A percentile compares a stretch with the other conserved stretches of the same genome.
These are phyloP conservation scores for Pseudogymnoascus sp. DNA, from an alignment of 2,329 filamentous ascomycete genomes.

Conservation along the genomic window DNA sequence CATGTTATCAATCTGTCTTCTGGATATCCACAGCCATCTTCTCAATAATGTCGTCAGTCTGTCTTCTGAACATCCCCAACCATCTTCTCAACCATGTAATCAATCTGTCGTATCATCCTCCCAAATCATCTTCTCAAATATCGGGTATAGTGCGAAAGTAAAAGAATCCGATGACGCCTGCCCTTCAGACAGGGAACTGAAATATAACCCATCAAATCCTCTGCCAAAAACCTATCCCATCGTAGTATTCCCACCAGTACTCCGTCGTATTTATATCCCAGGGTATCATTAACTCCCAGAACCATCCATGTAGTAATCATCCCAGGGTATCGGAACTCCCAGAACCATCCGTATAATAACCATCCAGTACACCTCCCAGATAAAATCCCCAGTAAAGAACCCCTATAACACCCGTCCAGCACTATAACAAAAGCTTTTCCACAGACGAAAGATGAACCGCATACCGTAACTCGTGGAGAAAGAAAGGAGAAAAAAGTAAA, in stretches of 20 bases:
- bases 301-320: neutral
- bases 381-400: neutral
- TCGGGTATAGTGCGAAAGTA: neutral
- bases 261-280: neutral
- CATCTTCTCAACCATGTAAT: neutral
- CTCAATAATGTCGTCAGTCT: neutral
- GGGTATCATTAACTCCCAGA: neutral
- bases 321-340: neutral
- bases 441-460: neutral
- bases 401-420: neutral
- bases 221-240: neutral
- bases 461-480: neutral
- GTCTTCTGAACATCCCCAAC: neutral
- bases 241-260: neutral
- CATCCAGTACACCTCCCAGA: neutral
- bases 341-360: neutral
- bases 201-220: neutral
- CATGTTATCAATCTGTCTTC: neutral
- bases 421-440: neutral
- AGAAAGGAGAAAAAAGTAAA: neutral
- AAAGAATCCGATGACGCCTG: neutral
- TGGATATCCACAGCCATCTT: neutral
- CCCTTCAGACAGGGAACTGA: neutral
- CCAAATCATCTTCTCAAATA: neutral
- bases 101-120: neutral